Conservation (phyloP, 805 yeast species). For the Saccharomycopsis amapae region DNA sequence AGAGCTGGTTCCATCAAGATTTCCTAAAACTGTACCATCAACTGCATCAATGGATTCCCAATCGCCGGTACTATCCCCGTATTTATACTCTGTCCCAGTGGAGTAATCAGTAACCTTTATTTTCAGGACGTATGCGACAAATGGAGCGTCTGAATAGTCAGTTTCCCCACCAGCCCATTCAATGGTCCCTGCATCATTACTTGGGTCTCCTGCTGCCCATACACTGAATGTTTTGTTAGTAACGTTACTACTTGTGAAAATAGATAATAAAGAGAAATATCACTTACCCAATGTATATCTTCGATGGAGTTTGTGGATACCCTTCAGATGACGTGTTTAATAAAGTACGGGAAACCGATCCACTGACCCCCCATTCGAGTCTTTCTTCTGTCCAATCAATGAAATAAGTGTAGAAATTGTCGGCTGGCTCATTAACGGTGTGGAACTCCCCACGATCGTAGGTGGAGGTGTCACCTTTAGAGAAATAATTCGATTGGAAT, state of each 20-base stretch:
- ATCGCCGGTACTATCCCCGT: conserved; percentile 25
- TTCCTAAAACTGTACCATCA: conserved; percentile 2
- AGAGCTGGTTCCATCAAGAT: not conserved
- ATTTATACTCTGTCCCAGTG: conserved; percentile 49
- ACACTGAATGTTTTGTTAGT: no score
- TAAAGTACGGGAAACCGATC: conserved; percentile 57
- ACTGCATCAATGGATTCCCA: conserved; percentile 38
- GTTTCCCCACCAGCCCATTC: conserved; percentile 57
- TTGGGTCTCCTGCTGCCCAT: conserved; percentile 47
- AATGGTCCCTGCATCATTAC: conserved; percentile 44
- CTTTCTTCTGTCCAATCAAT: conserved; percentile 72
- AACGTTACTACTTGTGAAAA: no score
- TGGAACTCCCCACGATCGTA: conserved; percentile 79
- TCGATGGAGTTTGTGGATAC: conserved; percentile 83
- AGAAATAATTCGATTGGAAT: conserved; percentile 72
- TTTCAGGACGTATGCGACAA: conserved; percentile 42
- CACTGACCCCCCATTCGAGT: conserved; percentile 68
- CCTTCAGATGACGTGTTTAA: conserved; percentile 50
- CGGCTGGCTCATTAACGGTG: conserved; percentile 47
- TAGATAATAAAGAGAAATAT: no score
- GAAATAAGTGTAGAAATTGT: conserved; percentile 65
- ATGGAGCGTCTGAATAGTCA: conserved; percentile 43
- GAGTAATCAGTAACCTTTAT: conserved; percentile 46
- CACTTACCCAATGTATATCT: conserved; percentile 20
- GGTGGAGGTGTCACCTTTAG: conserved; percentile 70